These are phyloP conservation scores for Penicillium decumbens DNA, from an alignment of 2,329 filamentous ascomycete genomes.

Conservation along the genomic window DNA sequence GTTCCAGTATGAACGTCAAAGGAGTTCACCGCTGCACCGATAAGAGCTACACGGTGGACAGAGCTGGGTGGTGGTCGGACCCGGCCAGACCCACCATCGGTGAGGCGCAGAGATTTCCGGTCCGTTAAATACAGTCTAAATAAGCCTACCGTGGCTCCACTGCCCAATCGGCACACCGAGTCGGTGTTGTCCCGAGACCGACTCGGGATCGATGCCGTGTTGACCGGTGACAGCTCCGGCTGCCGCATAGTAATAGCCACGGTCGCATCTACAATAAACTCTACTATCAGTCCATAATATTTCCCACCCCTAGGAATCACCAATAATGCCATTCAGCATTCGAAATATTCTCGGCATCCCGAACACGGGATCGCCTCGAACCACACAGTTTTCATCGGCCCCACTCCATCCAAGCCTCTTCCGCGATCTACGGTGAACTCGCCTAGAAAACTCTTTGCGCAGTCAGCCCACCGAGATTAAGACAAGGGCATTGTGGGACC, in stretches of 20 bases:
- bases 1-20: not conserved
- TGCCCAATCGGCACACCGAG: slow-evolving; percentile 26
- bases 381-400: slow-evolving; percentile 8
- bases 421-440: slow-evolving; percentile 19
- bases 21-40: slow-evolving; percentile 3
- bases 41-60: slow-evolving; percentile 8
- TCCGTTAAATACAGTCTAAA: slow-evolving; percentile 2
- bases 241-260: not conserved
- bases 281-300: not conserved
- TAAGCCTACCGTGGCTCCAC: slow-evolving; percentile 11
- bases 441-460: not conserved
- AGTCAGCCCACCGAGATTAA: slow-evolving; percentile 7
- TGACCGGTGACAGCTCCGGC: not conserved
- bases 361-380: slow-evolving; percentile 14
- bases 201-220: slow-evolving; percentile 16
- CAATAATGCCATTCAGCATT: not conserved
- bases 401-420: slow-evolving; percentile 16
- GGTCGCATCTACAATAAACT: not conserved
- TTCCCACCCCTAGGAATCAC: not conserved
- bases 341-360: slow-evolving; percentile 16
- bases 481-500: slow-evolving; percentile 3
- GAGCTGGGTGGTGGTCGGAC: not conserved
- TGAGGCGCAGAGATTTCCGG: slow-evolving; percentile 19
- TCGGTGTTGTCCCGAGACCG: slow-evolving; percentile 14
- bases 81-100: slow-evolving; percentile 13